Percentiles rank a stretch among this genome's conserved stretches.
phyloP scores from a whole-genome alignment of 441 rosid genomes.

The Daphne laureola region DNA sequence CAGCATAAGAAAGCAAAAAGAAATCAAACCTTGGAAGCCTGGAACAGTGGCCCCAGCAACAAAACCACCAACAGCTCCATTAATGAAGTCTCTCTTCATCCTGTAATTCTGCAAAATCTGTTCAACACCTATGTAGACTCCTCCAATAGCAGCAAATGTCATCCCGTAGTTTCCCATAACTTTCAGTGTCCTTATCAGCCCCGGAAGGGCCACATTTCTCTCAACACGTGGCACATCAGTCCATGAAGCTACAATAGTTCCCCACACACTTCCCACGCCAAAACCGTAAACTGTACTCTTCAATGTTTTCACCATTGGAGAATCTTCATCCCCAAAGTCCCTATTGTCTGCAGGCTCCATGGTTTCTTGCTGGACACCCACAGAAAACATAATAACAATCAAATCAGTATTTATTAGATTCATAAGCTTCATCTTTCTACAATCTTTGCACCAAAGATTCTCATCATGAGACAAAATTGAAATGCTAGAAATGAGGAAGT shows the following conservation, averaged over 20 bases:
- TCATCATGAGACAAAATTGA: no score
- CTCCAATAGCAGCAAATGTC: conserved; percentile 93
- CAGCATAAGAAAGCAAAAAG: not conserved
- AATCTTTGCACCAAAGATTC: no score
- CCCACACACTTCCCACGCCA: conserved; percentile 71
- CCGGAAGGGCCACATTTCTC: conserved; percentile 86
- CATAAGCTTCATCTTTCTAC: no score
- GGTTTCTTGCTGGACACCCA: conserved; percentile 15
- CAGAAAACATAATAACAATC: conserved; percentile 7
- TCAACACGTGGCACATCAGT: conserved; percentile 90
- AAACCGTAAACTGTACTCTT: conserved; percentile 88
- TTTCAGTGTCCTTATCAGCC: conserved; percentile 71
- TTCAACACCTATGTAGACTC: conserved; percentile 89
- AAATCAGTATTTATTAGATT: conserved; percentile 1
- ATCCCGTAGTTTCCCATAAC: conserved; percentile 91
- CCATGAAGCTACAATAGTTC: conserved; percentile 88
- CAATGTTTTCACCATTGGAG: conserved; percentile 59
- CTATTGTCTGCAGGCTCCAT: conserved; percentile 83
- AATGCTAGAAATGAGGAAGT: no score
- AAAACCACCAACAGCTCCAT: conserved; percentile 90
- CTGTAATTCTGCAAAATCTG: conserved; percentile 64
- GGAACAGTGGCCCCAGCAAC: conserved; percentile 82
- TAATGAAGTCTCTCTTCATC: conserved; percentile 75
- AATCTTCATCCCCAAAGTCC: conserved; percentile 76
- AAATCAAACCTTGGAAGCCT: conserved; percentile 56